phyloP scores from a whole-genome alignment of 139 green algal species.

The Diplosphaera chodatii region DNA sequence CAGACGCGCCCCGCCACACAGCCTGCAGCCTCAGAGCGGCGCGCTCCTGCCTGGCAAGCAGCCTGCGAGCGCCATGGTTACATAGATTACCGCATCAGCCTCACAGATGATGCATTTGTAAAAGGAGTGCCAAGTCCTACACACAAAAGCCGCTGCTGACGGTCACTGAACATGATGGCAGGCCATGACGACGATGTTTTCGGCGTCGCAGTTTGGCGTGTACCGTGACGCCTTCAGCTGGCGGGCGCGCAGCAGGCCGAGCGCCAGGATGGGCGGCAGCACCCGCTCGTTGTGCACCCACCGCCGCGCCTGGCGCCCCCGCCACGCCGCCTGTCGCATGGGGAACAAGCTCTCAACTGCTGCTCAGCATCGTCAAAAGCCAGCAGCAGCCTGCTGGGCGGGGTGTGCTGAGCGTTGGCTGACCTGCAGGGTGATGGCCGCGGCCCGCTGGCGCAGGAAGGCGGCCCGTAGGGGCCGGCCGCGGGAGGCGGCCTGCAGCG shows the following conservation, averaged over 20 bases:
- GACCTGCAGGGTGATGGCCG: conserved; percentile 19
- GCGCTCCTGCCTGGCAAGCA: background rate
- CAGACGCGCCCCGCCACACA: background rate
- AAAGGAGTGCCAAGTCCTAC: too few species aligned
- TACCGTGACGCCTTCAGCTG: conserved; percentile 1
- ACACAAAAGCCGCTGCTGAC: too few species aligned
- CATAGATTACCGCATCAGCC: too few species aligned
- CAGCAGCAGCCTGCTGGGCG: too few species aligned
- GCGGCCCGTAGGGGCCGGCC: background rate
- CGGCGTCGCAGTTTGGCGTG: background rate
- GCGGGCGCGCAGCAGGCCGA: conserved; percentile 6
- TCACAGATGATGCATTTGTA: too few species aligned
- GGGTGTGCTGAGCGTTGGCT: background rate
- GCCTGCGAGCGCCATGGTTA: too few species aligned
- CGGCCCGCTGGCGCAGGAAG: conserved; percentile 10
- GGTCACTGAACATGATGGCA: too few species aligned
- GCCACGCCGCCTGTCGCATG: conserved; percentile 37
- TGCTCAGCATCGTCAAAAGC: too few species aligned
- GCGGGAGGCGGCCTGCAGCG: conserved; percentile 42
- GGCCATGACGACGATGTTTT: too few species aligned
- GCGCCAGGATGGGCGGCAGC: conserved; percentile 18
- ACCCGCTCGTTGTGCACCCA: conserved; percentile 18
- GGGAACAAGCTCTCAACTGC: background rate
- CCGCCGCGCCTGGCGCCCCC: conserved; percentile 23
- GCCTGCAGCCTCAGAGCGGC: conserved; percentile 28